Percentiles rank a stretch among this genome's conserved stretches.
phyloP scores from a whole-genome alignment of 495 filamentous ascomycete species.

The Xylaria telfairii region DNA sequence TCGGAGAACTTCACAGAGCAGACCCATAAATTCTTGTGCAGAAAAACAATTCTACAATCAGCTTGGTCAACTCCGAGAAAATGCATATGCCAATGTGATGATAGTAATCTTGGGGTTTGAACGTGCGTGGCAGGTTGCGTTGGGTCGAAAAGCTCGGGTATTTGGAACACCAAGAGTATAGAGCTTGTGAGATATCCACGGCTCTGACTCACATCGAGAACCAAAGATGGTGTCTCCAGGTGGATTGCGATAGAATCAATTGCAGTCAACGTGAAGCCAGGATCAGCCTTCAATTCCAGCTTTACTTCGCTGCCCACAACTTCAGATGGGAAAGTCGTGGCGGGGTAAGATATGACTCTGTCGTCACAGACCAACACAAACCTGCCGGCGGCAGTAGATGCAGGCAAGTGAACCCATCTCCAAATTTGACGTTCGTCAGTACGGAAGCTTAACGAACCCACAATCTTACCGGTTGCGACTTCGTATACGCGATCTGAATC shows the following conservation, averaged over 20 bases:
- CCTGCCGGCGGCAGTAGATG: not conserved
- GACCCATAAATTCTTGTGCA: not conserved
- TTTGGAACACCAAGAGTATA: not conserved
- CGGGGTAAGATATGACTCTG: not conserved
- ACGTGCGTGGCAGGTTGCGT: not conserved
- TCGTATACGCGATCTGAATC: not conserved
- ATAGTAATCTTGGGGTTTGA: not conserved
- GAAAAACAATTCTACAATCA: not conserved
- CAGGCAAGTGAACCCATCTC: not conserved
- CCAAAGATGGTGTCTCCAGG: not conserved
- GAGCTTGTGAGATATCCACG: not conserved
- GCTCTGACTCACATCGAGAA: not conserved
- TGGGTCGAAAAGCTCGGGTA: conserved; percentile 1
- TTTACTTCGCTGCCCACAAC: not conserved
- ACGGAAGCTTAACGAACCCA: not conserved
- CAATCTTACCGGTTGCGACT: not conserved
- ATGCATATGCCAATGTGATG: not conserved
- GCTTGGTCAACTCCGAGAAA: not conserved
- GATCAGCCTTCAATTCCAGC: not conserved
- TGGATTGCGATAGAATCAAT: conserved; percentile 2
- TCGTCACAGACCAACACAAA: not conserved
- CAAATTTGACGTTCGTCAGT: not conserved
- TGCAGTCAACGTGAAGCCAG: not conserved
- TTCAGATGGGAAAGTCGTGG: not conserved
- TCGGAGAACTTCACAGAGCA: not conserved